Base-by-base conservation (phyloP, 2,329 filamentous ascomycete species). In the Fusarium buharicum region DNA sequence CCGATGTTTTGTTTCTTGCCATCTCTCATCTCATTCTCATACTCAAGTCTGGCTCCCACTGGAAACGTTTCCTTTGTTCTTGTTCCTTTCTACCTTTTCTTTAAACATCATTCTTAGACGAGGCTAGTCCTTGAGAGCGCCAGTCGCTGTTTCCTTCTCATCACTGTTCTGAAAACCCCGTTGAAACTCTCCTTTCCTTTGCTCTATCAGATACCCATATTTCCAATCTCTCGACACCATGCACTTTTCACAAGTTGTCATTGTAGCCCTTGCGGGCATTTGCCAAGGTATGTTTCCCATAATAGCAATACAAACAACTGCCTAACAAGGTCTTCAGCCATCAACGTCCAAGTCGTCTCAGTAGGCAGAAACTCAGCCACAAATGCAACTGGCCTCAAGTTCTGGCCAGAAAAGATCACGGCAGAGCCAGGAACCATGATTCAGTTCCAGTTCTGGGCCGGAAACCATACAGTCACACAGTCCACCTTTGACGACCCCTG, bases 381-480 rank as follows among this genome's bases (percentile, higher is more conserved):
- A 71, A 79, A 82, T 67, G 79, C 78, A 41, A 75, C 75, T 10
- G 75, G 68, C 34, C 77, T 90, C 54, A 82, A 78, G 59, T 93
- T 87, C 81, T 85, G 78, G 62, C 91, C 91, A 36, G 81, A 89
- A 67, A 87, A 83, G 70, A 74, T 94, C 73, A 81, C 79, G 62
- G 90, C 87, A 28, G 73, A 77, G n/a, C 76, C 80, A 3, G 90
- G 91, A 63, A 81, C 84, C 67, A 82, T 86, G 78, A 81, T 90
- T 12, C 85, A 88, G 76, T 90, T 89, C 80, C 85, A 89, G 75
- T 90, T 89, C 79, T 79, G 81, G 61, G 80, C 79, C 9, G 83
- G 82, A 67, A 93, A 93, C 81, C 91, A 94, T 83, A 93, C 90
- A 46, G 86, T 93, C 55, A 90, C 88, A 14, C 90, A 93, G 79